These are phyloP conservation scores for Magnolia officinalis DNA, from an alignment of 164 flowering plant species.

Conservation along the genomic window DNA sequence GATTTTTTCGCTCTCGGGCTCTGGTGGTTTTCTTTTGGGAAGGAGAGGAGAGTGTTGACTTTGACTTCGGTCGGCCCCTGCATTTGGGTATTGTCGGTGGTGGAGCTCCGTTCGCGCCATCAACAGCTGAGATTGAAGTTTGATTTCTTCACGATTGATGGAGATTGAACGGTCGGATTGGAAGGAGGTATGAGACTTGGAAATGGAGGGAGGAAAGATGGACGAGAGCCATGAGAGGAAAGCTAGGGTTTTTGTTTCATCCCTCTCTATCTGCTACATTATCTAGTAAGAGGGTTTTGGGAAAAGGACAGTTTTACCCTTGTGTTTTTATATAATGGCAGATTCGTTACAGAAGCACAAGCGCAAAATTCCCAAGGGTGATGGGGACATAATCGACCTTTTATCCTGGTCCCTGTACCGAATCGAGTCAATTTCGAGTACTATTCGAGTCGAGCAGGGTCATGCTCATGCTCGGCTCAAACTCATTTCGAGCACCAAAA, in stretches of 20 bases:
- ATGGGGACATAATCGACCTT: too few relatives aligned
- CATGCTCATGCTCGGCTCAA: too few relatives aligned
- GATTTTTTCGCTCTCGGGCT: constrained; percentile 4
- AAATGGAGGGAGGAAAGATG: neutral
- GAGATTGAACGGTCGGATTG: neutral
- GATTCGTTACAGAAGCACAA: too few relatives aligned
- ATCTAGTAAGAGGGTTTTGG: neutral
- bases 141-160: neutral
- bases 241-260: constrained; percentile 10
- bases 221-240: neutral
- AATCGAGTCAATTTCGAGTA: too few relatives aligned
- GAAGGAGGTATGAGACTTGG: neutral
- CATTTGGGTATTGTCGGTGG: constrained; percentile 39
- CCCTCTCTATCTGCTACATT: neutral
- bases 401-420: too few relatives aligned
- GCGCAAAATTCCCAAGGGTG: too few relatives aligned
- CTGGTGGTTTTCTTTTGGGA: constrained; percentile 22
- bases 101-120: constrained; percentile 29
- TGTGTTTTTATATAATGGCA: neutral
- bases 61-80: constrained; percentile 23
- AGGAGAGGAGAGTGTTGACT: constrained; percentile 16
- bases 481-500: too few relatives aligned
- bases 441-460: too few relatives aligned
- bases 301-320: neutral
- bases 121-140: constrained; percentile 17